Percentiles rank a stretch among this genome's conserved stretches.
These are phyloP conservation scores for Mucor plumbeus DNA, from an alignment of 371 early-diverging fungal genomes.

Conservation along the genomic window DNA sequence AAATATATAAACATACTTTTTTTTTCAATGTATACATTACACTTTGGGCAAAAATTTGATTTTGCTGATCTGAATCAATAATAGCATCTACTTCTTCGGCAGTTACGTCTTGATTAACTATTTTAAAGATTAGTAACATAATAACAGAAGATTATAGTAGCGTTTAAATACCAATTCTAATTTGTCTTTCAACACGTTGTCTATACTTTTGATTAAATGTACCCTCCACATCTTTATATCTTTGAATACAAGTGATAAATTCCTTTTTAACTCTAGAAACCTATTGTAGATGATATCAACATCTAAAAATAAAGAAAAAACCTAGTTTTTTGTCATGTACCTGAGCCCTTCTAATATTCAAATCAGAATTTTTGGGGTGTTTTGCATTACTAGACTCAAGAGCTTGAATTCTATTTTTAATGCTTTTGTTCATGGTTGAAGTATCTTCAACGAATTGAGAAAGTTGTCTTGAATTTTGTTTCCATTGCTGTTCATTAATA, in stretches of 20 bases:
- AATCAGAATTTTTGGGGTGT: conserved; percentile 30
- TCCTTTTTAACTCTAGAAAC: conserved; percentile 77
- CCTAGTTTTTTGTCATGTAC: conserved; percentile 14
- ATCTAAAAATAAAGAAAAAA: not conserved
- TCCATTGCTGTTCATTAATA: conserved; percentile 66
- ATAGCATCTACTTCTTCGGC: conserved; percentile 83
- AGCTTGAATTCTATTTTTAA: conserved; percentile 64
- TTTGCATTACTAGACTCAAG: conserved; percentile 35
- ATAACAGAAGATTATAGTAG: not conserved
- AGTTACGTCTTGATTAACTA: conserved; percentile 86
- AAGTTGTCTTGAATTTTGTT: conserved; percentile 60
- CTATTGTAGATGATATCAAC: conserved; percentile 35
- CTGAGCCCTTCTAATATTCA: conserved; percentile 41
- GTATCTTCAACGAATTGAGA: conserved; percentile 64
- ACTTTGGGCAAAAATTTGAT: conserved; percentile 86
- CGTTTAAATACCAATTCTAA: conserved; percentile 71
- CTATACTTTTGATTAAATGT: conserved; percentile 84
- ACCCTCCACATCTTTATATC: conserved; percentile 82
- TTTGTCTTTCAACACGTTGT: conserved; percentile 85
- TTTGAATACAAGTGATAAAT: conserved; percentile 82
- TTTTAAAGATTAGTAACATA: not conserved
- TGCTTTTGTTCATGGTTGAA: conserved; percentile 53
- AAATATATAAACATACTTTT: not conserved
- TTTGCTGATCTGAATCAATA: conserved; percentile 74
- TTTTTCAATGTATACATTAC: conserved; percentile 38